Conservation (phyloP, 208 protist genomes). For the Novymonas esmeraldas region DNA sequence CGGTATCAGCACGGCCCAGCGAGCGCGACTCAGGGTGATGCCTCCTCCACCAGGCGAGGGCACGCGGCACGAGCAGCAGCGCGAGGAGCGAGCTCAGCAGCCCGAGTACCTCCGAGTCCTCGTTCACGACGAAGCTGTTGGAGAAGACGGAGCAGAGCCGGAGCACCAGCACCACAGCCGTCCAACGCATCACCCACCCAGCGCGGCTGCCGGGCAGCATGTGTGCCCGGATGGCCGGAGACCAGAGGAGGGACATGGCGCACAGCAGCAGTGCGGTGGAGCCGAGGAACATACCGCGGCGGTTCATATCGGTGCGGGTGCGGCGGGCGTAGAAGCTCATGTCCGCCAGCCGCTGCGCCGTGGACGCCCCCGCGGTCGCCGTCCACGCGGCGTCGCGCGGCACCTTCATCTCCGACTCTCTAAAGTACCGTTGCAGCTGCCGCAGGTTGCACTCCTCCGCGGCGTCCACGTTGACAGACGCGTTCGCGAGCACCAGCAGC, state of each 20-base stretch:
- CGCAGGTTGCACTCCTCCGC: constrained; percentile 59
- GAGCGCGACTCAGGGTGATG: not conserved
- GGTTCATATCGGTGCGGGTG: constrained; percentile 54
- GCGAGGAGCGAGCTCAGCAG: constrained; percentile 32
- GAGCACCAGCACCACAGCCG: constrained; percentile 43
- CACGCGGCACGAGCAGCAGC: constrained; percentile 26
- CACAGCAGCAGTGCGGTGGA: constrained; percentile 41
- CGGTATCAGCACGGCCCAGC: not conserved
- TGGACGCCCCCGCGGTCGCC: not conserved
- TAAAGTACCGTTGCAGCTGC: constrained; percentile 55
- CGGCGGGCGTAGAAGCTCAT: constrained; percentile 58
- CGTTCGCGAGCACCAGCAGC: constrained; percentile 57
- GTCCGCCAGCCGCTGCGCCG: constrained; percentile 35
- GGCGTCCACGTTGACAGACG: constrained; percentile 33
- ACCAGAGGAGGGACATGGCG: constrained; percentile 47
- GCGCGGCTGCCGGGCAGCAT: constrained; percentile 11
- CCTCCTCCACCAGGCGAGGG: not conserved
- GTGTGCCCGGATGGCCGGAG: constrained; percentile 26
- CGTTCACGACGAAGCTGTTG: constrained; percentile 81
- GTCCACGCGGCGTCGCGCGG: constrained; percentile 21
- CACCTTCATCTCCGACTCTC: constrained; percentile 29
- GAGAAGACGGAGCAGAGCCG: constrained; percentile 59
- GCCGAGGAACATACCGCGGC: constrained; percentile 49
- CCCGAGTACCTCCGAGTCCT: constrained; percentile 56
- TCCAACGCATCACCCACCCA: constrained; percentile 31